Evolutionary conservation across 176 grass and related monocot genomes (phyloP).

Genomic region (Hordeum marinum): DNA sequence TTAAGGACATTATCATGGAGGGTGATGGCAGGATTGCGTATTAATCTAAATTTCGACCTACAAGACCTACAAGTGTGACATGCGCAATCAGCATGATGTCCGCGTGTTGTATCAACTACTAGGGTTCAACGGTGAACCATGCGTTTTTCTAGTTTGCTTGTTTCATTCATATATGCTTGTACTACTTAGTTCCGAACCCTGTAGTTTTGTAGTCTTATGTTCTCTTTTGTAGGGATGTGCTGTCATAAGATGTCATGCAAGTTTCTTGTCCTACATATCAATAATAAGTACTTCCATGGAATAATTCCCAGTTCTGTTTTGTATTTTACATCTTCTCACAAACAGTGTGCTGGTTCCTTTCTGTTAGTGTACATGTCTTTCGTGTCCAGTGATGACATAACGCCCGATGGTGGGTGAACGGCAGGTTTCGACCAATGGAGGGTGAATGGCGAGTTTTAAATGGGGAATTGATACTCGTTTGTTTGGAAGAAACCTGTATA

Average conservation of each 20-base stretch:
- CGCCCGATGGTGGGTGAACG: background rate
- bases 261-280: constrained; percentile 33
- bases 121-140: background rate
- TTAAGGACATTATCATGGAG: constrained; percentile 93
- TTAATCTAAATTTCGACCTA: constrained; percentile 21
- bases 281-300: constrained; percentile 37
- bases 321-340: background rate
- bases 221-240: constrained; percentile 15
- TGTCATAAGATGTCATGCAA: constrained; percentile 24
- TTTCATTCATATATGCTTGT: constrained; percentile 15
- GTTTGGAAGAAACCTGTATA: background rate
- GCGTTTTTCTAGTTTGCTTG: constrained; percentile 3
- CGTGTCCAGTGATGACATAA: background rate
- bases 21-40: constrained; percentile 84
- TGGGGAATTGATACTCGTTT: background rate
- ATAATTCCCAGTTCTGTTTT: background rate
- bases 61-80: constrained; percentile 10
- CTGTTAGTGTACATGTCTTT: background rate
- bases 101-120: constrained; percentile 6
- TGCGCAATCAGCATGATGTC: background rate
- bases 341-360: background rate
- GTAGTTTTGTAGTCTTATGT: constrained; percentile 13
- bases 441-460: background rate
- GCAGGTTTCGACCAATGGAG: too few species aligned
- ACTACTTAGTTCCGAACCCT: constrained; percentile 9